Base-by-base conservation (phyloP, 805 yeast genomes). In the Grigorovia yakushimaensis region DNA sequence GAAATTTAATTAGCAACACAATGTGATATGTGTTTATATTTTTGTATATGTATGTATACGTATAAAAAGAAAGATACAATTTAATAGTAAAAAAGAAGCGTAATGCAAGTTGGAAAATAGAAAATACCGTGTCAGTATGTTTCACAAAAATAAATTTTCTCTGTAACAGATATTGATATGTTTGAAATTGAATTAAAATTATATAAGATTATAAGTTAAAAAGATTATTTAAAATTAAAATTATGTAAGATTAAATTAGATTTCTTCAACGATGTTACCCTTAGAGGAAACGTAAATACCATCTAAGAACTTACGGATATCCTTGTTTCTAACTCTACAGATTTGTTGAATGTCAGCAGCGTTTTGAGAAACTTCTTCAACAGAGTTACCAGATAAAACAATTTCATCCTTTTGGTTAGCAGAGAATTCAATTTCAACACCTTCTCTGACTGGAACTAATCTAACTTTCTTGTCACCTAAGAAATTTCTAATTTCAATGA, bases 251-350 rank as follows among this genome's bases (percentile, higher is more conserved):
- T 22, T 38, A 22, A 38, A 27, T 63, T 67, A 69, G 33, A 60
- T 62, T 42, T 82, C 89, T 71, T 82, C 85, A 56, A 74, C 84
- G 69, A 91, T 78, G 71, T 77, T 77, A 68, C 96, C 95, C 76
- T 84, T 85, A 78, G 85, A 93, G 60, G 97, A 89, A 66, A 91
- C 98, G 74, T 91, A 91, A 78, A 91, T 89, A 88, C 99, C 99
- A 76, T 94, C 98, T 81, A 93, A 85, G 82, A 93, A 93, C 82
- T 93, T 93, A 79, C 98, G 87, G 88, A 93, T 93, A 93, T 91
- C 98, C 91, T 93, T 93, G 93, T 91, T 91, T 81, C 96, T 86
- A 71, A 88, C 98, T 74, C 94, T 82, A 81, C 97, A 88, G 73
- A 81, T 81, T 79, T 91, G 98, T 77, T 91, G 96, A 67, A 93